Percentiles rank a stretch among this genome's conserved stretches.
phyloP scores from a whole-genome alignment of 495 filamentous ascomycete species.

The Neurospora discreta region DNA sequence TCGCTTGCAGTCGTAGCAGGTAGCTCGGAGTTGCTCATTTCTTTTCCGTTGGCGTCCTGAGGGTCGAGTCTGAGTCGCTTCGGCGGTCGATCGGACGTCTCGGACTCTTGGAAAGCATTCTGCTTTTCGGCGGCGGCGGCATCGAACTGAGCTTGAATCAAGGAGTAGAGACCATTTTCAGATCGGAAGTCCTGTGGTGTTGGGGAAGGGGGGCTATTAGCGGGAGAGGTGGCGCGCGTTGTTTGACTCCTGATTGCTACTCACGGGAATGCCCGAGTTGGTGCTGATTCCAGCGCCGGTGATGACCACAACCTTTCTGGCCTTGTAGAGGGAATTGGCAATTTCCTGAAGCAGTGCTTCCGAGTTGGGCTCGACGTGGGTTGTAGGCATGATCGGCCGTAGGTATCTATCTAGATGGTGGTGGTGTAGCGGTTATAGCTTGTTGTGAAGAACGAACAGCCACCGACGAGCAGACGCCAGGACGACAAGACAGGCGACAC shows the following conservation, averaged over 20 bases:
- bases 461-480: background rate
- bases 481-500: background rate
- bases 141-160: slow-evolving; percentile 56
- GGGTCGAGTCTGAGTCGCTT: slow-evolving; percentile 28
- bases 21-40: background rate
- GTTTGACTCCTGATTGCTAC: slow-evolving; percentile 1
- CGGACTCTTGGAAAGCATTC: slow-evolving; percentile 3
- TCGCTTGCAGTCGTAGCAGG: background rate
- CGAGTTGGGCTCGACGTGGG: slow-evolving; percentile 38
- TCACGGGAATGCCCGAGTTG: slow-evolving; percentile 62
- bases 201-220: slow-evolving; percentile 13
- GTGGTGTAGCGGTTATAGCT: background rate
- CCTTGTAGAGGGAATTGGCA: slow-evolving; percentile 47
- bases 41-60: slow-evolving; percentile 8
- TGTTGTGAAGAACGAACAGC: background rate
- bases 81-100: slow-evolving; percentile 22
- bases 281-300: slow-evolving; percentile 65
- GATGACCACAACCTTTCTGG: slow-evolving; percentile 53
- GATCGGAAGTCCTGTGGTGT: slow-evolving; percentile 54
- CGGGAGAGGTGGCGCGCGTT: background rate
- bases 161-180: slow-evolving; percentile 55
- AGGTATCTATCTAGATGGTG: background rate
- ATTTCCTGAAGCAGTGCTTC: slow-evolving; percentile 46
- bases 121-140: slow-evolving; percentile 21
- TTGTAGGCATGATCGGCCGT: slow-evolving; percentile 38